Evolutionary conservation across 2,329 filamentous ascomycete genomes (phyloP).

Genomic region (Talaromyces marneffei): DNA sequence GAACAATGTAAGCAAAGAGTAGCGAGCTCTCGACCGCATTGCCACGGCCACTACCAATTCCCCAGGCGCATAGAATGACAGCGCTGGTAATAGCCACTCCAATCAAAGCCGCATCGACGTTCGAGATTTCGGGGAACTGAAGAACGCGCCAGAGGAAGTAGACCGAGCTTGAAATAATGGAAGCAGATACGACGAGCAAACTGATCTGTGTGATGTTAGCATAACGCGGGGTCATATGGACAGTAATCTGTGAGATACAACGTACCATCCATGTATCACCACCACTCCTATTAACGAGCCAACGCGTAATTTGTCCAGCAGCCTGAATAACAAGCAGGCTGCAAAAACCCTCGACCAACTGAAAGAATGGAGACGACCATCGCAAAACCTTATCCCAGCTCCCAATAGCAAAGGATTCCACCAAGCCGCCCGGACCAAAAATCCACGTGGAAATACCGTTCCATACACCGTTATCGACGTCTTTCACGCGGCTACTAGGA

Average conservation of each 20-base stretch:
- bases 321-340: constrained; percentile 93
- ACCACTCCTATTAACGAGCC: constrained; percentile 81
- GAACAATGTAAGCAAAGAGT: constrained; percentile 93
- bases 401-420: constrained; percentile 75
- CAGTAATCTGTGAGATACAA: constrained; percentile 18
- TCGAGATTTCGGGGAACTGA: constrained; percentile 87
- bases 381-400: constrained; percentile 82
- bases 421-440: constrained; percentile 75
- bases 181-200: constrained; percentile 79
- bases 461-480: constrained; percentile 20
- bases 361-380: constrained; percentile 91
- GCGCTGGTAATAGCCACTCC: constrained; percentile 88
- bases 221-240: neutral
- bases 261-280: constrained; percentile 95
- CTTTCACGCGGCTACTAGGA: neutral
- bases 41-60: constrained; percentile 86
- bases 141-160: constrained; percentile 97
- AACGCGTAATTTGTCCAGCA: constrained; percentile 86
- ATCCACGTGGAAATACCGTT: constrained; percentile 70
- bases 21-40: constrained; percentile 94
- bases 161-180: constrained; percentile 84
- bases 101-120: constrained; percentile 86
- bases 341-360: constrained; percentile 93
- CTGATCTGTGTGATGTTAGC: constrained; percentile 58
- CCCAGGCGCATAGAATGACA: constrained; percentile 87